These are phyloP conservation scores for Solanum arcanum DNA, from an alignment of 257 asterid genomes.

Conservation along the genomic window DNA sequence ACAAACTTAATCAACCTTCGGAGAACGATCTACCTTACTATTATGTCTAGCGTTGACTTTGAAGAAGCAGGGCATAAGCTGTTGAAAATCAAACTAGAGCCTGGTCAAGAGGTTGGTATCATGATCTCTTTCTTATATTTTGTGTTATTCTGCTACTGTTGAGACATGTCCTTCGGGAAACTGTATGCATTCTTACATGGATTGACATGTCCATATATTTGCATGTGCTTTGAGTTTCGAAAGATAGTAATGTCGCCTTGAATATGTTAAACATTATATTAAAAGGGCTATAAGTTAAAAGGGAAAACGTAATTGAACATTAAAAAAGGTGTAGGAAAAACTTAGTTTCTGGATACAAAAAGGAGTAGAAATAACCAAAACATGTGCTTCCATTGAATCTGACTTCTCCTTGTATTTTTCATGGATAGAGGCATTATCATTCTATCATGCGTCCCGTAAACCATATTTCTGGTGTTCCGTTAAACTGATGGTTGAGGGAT, in stretches of 20 bases:
- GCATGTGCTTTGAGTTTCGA: neutral
- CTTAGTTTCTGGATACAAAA: neutral
- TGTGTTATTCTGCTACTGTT: neutral
- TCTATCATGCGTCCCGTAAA: neutral
- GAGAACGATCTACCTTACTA: constrained; percentile 84
- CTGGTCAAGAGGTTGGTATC: constrained; percentile 84
- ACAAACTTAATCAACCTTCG: constrained; percentile 79
- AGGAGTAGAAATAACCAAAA: neutral
- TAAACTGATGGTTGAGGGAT: neutral
- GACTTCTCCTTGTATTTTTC: neutral
- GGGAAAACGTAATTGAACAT: neutral
- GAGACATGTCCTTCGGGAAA: neutral
- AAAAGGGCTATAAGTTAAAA: neutral
- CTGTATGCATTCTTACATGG: neutral
- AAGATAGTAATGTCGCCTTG: neutral
- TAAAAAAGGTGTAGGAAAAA: neutral
- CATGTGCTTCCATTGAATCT: neutral
- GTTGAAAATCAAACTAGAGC: constrained; percentile 76
- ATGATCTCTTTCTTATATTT: neutral
- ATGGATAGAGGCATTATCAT: neutral
- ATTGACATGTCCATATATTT: neutral
- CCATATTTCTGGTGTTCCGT: neutral
- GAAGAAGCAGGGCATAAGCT: constrained; percentile 97
- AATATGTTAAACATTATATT: neutral
- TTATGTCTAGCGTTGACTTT: constrained; percentile 93